Percentiles rank a stretch among this genome's conserved stretches.
Conservation (phyloP, 1,139 yeast species). For the Ogataea hybrid region DNA sequence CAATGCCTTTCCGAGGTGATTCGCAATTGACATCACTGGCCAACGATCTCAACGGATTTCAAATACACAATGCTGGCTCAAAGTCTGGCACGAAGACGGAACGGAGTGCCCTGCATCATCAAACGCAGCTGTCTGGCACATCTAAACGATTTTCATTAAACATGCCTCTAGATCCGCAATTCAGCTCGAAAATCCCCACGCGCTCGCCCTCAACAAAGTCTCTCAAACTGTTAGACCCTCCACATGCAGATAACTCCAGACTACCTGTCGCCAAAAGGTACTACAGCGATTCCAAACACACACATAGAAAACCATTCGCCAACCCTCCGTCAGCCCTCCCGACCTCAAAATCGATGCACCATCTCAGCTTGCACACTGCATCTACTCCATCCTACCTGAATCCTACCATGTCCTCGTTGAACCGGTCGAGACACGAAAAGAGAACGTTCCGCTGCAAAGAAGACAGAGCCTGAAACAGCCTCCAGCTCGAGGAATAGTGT, state of each 20-base stretch:
- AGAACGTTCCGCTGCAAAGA: constrained; percentile 11
- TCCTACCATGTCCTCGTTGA: constrained; percentile 24
- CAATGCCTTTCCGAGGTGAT: constrained; percentile 4
- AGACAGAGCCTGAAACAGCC: constrained; percentile 1
- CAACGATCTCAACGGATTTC: constrained; percentile 3
- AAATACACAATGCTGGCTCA: constrained; percentile 8
- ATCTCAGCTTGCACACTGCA: constrained; percentile 4
- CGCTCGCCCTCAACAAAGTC: constrained; percentile 20
- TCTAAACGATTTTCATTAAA: constrained; percentile 16
- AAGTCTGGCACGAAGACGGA: not conserved
- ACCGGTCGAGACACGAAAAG: constrained; percentile 13
- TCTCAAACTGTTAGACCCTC: constrained; percentile 9
- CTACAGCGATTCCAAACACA: constrained; percentile 12
- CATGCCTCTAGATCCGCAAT: constrained; percentile 17
- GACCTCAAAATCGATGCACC: constrained; percentile 11
- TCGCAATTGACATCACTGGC: constrained; percentile 1
- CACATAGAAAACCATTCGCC: constrained; percentile 1
- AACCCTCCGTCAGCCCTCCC: constrained; percentile 10
- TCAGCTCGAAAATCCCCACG: constrained; percentile 23
- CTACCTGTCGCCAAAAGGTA: constrained; percentile 18
- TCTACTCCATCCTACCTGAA: constrained; percentile 23
- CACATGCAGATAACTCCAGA: constrained; percentile 11
- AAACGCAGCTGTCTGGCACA: constrained; percentile 1
- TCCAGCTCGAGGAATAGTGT: constrained; percentile 4
- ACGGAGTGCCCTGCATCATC: not conserved